phyloP scores from a whole-genome alignment of 208 protist species.

The Trypanosoma cruzi region DNA sequence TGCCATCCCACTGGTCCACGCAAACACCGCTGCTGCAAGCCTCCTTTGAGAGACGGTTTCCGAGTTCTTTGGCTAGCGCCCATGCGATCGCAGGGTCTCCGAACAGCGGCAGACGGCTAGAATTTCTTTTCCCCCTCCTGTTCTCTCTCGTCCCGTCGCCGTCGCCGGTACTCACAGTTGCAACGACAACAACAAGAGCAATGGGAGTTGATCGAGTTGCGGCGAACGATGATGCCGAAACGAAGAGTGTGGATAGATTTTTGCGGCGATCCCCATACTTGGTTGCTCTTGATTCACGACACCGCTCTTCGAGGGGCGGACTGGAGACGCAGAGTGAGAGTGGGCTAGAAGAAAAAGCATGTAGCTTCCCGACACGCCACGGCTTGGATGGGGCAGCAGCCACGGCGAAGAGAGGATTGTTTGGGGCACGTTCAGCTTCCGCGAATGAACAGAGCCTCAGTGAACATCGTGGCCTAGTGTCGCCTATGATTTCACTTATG shows the following conservation, averaged over 20 bases:
- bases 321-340: slow-evolving; percentile 1
- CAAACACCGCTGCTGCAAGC: not conserved
- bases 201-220: not conserved
- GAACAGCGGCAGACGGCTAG: not conserved
- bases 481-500: not conserved
- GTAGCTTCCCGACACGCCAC: not conserved
- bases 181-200: no score
- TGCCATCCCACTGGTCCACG: not conserved
- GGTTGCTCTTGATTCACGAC: not conserved
- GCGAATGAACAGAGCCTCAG: not conserved
- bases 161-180: not conserved
- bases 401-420: not conserved
- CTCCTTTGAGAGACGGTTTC: not conserved
- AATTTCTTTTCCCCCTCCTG: slow-evolving; percentile 15
- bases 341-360: slow-evolving; percentile 8
- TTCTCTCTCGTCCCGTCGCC: not conserved
- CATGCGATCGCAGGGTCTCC: not conserved
- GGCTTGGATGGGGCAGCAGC: not conserved
- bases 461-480: not conserved
- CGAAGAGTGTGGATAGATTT: not conserved
- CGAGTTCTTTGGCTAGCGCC: not conserved
- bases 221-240: not conserved
- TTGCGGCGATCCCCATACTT: not conserved
- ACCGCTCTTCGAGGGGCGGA: not conserved
- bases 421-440: not conserved